Evolutionary conservation across 164 flowering plant genomes (phyloP), one percentile per base, ranked within the genome.

Genomic region (Aristolochia californica): DNA sequence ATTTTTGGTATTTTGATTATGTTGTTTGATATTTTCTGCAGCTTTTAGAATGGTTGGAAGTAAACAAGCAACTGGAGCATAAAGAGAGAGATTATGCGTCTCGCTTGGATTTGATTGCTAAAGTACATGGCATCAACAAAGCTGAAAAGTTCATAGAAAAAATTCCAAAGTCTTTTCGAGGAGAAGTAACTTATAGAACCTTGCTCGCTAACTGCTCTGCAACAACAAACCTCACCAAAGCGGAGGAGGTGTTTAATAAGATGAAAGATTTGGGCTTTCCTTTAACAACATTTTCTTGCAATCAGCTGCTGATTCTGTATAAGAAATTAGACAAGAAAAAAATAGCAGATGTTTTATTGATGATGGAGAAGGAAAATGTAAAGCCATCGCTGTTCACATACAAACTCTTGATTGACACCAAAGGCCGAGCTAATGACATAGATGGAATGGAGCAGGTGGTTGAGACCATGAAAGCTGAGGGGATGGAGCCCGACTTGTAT

Each of bases 301-400:
- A 88, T 61, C 93, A 83, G 72, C 58, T 91, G 75, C 74, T 91
- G 16, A 67, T 88, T 17, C 78, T 91, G 40, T 91, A 91, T 69
- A 84, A 80, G 80, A 82, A 75, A 64, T 13, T 55, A n/a, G 82
- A 86, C 74, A 80, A 69, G 75, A 82, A 82, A 74, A 86, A 84
- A 64, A 77, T 91, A 45, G 84, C 87, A 13, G 95, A 84, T 59
- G 84, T 91, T 14, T 63, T 91, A 43, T 52, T 78, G 55, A 47
- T 84, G 38, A 91, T 91, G 98, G 93, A 91, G 74, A 84, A 83
- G 45, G 87, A 88, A 66, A 74, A 86, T 64, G 56, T 84, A 27
- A 83, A 84, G 68, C 88, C 85, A 3, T 13, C 81, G 22, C 57
- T 17, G 40, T 79, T 83, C 64, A 88, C 93, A 5, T 91, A 86